Conservation (phyloP, 2,329 filamentous ascomycete species). For the Pestalotiopsis sp. region DNA sequence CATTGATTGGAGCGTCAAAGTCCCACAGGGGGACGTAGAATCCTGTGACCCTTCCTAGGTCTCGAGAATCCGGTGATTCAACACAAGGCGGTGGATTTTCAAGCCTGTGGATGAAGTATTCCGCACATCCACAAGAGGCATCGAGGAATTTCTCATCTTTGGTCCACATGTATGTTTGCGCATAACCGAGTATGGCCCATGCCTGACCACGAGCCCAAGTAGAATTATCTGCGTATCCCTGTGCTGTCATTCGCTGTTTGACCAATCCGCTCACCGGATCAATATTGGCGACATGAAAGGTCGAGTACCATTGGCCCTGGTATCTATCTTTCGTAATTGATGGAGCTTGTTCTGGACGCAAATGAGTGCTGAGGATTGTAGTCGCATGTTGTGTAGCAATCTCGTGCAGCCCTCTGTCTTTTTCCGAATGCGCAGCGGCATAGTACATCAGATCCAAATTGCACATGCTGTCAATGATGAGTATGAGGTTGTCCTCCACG, state of each 20-base stretch:
- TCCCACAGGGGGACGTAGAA: constrained; percentile 42
- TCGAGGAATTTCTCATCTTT: constrained; percentile 41
- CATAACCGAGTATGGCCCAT: constrained; percentile 51
- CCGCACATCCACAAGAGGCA: constrained; percentile 44
- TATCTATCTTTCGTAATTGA: constrained; percentile 18
- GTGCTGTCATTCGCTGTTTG: constrained; percentile 46
- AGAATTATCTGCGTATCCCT: constrained; percentile 46
- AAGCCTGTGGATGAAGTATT: constrained; percentile 49
- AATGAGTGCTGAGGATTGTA: constrained; percentile 40
- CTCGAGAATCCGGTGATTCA: constrained; percentile 21
- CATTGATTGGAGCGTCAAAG: constrained; percentile 48
- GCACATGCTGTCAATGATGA: constrained; percentile 46
- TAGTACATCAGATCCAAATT: constrained; percentile 43
- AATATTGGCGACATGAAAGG: constrained; percentile 50
- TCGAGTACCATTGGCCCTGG: constrained; percentile 34
- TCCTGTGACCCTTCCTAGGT: constrained; percentile 10
- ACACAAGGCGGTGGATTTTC: constrained; percentile 30
- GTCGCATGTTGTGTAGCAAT: constrained; percentile 43
- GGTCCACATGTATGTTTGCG: constrained; percentile 52
- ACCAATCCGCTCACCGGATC: constrained; percentile 42
- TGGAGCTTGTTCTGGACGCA: constrained; percentile 34
- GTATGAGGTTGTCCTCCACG: constrained; percentile 33
- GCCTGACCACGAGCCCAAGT: constrained; percentile 54
- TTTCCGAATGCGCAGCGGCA: constrained; percentile 34
- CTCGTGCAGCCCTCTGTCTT: constrained; percentile 27